A percentile compares a stretch with the other conserved stretches of the same genome.
Evolutionary conservation across 148 eudicot genomes (phyloP).

Genomic region (Heliosperma pusillum): DNA sequence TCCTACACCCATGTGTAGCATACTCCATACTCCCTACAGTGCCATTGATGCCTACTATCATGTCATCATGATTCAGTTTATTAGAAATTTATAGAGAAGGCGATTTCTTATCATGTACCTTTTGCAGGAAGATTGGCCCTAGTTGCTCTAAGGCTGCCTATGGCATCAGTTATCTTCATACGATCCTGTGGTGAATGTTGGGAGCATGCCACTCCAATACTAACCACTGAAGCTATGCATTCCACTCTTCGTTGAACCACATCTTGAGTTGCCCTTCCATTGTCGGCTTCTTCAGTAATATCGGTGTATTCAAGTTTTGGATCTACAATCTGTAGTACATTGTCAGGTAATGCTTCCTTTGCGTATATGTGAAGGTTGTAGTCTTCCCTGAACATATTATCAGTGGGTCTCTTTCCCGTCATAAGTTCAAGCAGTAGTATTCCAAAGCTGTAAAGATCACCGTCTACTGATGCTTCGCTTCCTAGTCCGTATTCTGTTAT

Average conservation of each 20-base stretch:
- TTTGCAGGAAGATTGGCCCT: not conserved
- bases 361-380: constrained; percentile 5
- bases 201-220: constrained; percentile 20
- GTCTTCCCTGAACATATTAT: constrained; percentile 13
- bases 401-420: constrained; percentile 18
- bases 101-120: not conserved
- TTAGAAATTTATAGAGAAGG: not conserved
- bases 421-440: constrained; percentile 20
- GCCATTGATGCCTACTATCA: no score
- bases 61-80: no score
- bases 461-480: constrained; percentile 6
- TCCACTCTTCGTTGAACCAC: not conserved
- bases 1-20: no score
- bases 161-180: constrained; percentile 16
- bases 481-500: constrained; percentile 15
- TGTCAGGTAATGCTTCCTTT: constrained; percentile 18
- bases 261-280: not conserved
- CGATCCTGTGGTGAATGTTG: constrained; percentile 19
- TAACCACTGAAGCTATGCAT: constrained; percentile 13
- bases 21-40: no score
- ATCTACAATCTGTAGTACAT: constrained; percentile 14
- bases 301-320: constrained; percentile 3
- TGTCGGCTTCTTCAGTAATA: not conserved
- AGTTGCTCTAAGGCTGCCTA: not conserved
- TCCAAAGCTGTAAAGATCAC: constrained; percentile 21